Conservation (phyloP, 441 rosid species). For the Metrosideros polymorpha region DNA sequence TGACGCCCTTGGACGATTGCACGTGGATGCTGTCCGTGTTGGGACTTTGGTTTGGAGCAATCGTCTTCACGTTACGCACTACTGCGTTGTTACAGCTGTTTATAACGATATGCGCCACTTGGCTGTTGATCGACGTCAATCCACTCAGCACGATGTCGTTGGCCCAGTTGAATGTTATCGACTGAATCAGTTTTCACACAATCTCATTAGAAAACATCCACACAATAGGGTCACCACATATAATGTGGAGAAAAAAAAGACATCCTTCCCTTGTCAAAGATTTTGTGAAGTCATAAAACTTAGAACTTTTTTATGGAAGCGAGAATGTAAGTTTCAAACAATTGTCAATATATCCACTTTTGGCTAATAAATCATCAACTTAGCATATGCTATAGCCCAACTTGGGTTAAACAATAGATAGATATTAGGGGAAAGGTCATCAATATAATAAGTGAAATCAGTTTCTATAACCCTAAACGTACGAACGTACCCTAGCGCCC, state of each 20-base stretch:
- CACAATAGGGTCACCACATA: background rate
- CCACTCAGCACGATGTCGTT: background rate
- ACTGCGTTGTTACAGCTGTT: background rate
- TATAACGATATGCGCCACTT: background rate
- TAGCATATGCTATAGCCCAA: background rate
- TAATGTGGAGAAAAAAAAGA: no score
- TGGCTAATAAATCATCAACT: background rate
- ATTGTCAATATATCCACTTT: no score
- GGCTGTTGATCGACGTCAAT: constrained; percentile 1
- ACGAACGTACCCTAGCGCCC: constrained; percentile 1
- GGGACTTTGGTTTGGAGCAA: background rate
- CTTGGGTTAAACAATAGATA: background rate
- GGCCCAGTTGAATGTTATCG: constrained; percentile 7
- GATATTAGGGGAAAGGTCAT: background rate
- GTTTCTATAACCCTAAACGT: no score
- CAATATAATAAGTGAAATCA: background rate
- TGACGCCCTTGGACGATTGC: background rate
- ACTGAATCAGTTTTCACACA: background rate
- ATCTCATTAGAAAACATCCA: background rate
- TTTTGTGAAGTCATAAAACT: background rate
- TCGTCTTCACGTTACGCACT: background rate
- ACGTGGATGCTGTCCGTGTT: constrained; percentile 8
- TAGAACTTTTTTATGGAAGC: background rate
- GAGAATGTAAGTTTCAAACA: background rate
- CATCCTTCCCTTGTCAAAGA: background rate